These are phyloP conservation scores for Leccinum boreale DNA, from an alignment of 768 basidiomycete genomes.

Conservation along the genomic window DNA sequence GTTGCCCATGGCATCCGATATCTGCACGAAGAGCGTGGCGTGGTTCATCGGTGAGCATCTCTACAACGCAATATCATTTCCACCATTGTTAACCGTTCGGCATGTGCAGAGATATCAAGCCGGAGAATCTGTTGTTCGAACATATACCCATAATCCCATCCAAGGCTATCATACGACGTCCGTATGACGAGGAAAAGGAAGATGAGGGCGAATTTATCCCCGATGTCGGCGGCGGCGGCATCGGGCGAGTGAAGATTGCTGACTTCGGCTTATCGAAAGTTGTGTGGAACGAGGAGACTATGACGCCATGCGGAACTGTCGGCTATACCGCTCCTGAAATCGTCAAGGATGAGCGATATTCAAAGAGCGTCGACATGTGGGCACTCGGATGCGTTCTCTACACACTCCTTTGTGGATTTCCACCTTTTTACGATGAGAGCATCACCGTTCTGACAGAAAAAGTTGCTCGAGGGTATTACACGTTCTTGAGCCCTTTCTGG, in stretches of 20 bases:
- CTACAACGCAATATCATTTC: not conserved
- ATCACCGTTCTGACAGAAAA: slow-evolving; percentile 98
- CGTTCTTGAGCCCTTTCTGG: slow-evolving; percentile 99
- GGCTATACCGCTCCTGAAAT: slow-evolving; percentile 99
- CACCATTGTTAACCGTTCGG: not conserved
- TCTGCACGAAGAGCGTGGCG: slow-evolving; percentile 95
- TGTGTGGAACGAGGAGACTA: slow-evolving; percentile 98
- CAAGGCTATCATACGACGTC: slow-evolving; percentile 65
- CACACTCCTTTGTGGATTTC: slow-evolving; percentile 95
- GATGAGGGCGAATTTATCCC: slow-evolving; percentile 96
- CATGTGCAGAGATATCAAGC: slow-evolving; percentile 80
- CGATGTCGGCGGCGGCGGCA: slow-evolving; percentile 93
- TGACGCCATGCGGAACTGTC: slow-evolving; percentile 99
- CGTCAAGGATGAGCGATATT: slow-evolving; percentile 97
- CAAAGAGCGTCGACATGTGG: slow-evolving; percentile 99
- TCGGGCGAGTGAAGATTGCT: slow-evolving; percentile 97
- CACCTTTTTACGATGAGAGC: slow-evolving; percentile 98
- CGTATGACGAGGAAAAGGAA: slow-evolving; percentile 97
- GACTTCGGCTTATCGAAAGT: slow-evolving; percentile 98
- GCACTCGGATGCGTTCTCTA: slow-evolving; percentile 98
- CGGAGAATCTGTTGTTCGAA: slow-evolving; percentile 94
- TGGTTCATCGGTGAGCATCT: slow-evolving; percentile 75
- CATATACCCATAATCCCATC: slow-evolving; percentile 90
- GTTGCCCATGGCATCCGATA: slow-evolving; percentile 92
- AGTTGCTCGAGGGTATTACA: slow-evolving; percentile 95